A percentile compares a stretch with the other conserved stretches of the same genome.
Evolutionary conservation across 2,329 filamentous ascomycete genomes (phyloP).

Genomic region (Cercospora brassicicola): DNA sequence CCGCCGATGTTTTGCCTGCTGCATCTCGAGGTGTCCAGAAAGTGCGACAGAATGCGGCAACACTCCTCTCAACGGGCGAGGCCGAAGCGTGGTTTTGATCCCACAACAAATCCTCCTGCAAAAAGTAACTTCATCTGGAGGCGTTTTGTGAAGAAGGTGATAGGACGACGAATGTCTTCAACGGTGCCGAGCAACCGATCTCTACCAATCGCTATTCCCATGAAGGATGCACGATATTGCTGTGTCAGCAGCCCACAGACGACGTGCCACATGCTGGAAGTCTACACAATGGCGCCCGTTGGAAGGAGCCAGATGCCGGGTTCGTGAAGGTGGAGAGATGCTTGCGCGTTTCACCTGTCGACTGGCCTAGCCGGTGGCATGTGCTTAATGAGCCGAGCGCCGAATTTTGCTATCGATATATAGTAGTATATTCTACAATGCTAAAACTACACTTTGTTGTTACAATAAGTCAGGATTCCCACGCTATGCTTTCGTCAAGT

Average conservation of each 20-base stretch:
- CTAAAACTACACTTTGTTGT: neutral
- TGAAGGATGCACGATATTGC: neutral
- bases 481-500: constrained; percentile 1
- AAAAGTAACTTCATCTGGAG: neutral
- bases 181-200: neutral
- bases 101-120: neutral
- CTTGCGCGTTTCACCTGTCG: neutral
- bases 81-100: neutral
- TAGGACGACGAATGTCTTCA: neutral
- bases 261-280: neutral
- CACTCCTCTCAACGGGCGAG: neutral
- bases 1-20: neutral
- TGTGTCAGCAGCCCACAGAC: constrained; percentile 1
- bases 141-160: neutral
- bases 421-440: neutral
- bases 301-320: neutral
- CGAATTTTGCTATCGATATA: neutral
- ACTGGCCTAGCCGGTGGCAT: neutral
- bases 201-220: neutral
- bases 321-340: neutral
- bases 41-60: neutral
- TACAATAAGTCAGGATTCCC: neutral
- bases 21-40: neutral
- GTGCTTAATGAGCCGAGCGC: neutral
- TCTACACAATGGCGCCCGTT: neutral